These are phyloP conservation scores for Yarrowia yakushimensis DNA, from an alignment of 805 yeast species.

Conservation along the genomic window DNA sequence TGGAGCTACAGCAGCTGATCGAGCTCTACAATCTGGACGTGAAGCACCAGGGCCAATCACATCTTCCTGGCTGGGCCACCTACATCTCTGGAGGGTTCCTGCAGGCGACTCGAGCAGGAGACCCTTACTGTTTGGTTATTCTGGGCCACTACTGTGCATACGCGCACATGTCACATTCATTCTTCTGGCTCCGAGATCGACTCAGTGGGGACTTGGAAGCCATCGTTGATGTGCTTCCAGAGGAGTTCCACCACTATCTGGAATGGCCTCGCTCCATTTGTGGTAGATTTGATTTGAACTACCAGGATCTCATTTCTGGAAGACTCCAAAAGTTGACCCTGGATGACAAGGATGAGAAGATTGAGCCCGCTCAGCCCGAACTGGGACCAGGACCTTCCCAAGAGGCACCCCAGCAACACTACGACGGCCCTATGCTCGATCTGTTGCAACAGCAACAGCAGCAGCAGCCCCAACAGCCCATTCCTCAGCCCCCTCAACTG, in stretches of 20 bases:
- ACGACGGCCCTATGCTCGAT: not conserved
- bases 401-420: not conserved
- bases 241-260: conserved; percentile 8
- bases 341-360: not conserved
- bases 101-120: conserved; percentile 1
- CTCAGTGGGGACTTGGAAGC: conserved; percentile 5
- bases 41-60: conserved; percentile 12
- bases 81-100: conserved; percentile 16
- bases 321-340: not conserved
- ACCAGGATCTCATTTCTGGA: conserved; percentile 7
- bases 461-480: not conserved
- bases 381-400: not conserved
- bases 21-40: conserved; percentile 24
- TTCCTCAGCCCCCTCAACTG: not conserved
- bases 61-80: conserved; percentile 23
- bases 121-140: conserved; percentile 17
- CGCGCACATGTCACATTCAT: conserved; percentile 8
- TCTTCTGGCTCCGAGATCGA: conserved; percentile 18
- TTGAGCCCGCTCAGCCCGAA: not conserved
- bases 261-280: conserved; percentile 9
- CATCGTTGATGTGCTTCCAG: conserved; percentile 6
- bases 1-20: conserved; percentile 4
- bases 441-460: not conserved
- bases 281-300: not conserved
- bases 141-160: conserved; percentile 23